A percentile compares a stretch with the other conserved stretches of the same genome.
These are phyloP conservation scores for Tulasnella sp. DNA, from an alignment of 768 basidiomycete species.

Conservation along the genomic window DNA sequence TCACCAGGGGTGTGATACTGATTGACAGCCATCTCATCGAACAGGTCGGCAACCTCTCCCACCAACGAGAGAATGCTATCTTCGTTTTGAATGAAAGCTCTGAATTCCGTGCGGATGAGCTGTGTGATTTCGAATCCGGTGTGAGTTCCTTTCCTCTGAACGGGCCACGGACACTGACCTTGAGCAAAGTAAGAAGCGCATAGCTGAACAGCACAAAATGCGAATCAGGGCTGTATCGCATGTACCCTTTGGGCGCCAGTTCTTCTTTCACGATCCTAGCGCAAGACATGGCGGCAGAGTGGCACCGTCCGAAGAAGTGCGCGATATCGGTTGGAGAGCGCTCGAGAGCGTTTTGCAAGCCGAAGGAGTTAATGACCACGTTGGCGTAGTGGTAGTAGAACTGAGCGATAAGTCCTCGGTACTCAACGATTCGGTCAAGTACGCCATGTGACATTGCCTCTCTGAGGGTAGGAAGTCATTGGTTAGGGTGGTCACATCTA, in stretches of 20 bases:
- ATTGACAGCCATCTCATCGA: constrained; percentile 69
- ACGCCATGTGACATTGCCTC: background rate
- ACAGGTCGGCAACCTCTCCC: constrained; percentile 67
- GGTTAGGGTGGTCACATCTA: background rate
- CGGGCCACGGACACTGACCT: constrained; percentile 39
- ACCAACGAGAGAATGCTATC: constrained; percentile 57
- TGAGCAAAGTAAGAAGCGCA: constrained; percentile 82
- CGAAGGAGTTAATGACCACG: constrained; percentile 91
- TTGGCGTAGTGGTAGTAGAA: constrained; percentile 81
- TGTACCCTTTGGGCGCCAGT: constrained; percentile 60
- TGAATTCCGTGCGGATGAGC: constrained; percentile 78
- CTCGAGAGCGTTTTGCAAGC: constrained; percentile 92
- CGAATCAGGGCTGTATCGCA: constrained; percentile 81
- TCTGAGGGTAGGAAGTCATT: background rate
- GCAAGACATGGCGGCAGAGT: constrained; percentile 58
- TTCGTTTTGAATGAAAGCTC: constrained; percentile 61
- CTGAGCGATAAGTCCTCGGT: constrained; percentile 8
- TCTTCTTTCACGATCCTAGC: constrained; percentile 65
- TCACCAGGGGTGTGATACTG: constrained; percentile 64
- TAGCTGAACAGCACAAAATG: constrained; percentile 90
- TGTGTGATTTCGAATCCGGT: constrained; percentile 22
- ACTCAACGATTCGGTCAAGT: background rate
- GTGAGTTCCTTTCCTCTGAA: background rate
- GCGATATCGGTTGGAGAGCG: constrained; percentile 57
- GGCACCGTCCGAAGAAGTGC: constrained; percentile 74